A percentile compares a stretch with the other conserved stretches of the same genome.
These are phyloP conservation scores for Primulina huaijiensis DNA, from an alignment of 257 asterid genomes.

Conservation along the genomic window DNA sequence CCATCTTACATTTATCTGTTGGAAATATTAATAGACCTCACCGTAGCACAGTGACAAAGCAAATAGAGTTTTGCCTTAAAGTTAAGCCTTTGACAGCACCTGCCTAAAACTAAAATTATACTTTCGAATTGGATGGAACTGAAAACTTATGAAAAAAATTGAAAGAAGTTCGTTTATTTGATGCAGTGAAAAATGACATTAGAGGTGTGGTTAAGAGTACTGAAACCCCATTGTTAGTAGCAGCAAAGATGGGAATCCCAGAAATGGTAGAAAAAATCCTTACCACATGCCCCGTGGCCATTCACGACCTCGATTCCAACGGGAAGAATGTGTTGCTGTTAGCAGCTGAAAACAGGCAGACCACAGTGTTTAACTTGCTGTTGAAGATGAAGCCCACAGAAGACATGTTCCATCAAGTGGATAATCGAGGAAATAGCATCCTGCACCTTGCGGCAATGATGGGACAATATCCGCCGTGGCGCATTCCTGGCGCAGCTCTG, in stretches of 20 bases:
- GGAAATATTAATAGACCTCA: no score
- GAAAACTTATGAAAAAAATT: no score
- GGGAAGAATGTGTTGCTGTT: slow-evolving; percentile 52
- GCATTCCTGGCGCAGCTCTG: slow-evolving; percentile 41
- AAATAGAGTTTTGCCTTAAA: no score
- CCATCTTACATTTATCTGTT: no score
- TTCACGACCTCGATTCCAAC: slow-evolving; percentile 40
- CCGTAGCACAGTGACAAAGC: no score
- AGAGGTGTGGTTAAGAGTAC: no score
- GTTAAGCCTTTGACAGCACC: no score
- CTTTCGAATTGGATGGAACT: no score
- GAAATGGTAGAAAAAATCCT: slow-evolving; percentile 53
- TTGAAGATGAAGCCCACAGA: slow-evolving; percentile 30
- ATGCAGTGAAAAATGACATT: no score
- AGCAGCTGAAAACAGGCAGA: slow-evolving; percentile 55
- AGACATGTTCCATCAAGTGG: slow-evolving; percentile 41
- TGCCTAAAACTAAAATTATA: no score
- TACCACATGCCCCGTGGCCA: slow-evolving; percentile 38
- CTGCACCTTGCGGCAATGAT: slow-evolving; percentile 52
- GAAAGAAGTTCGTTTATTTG: no score
- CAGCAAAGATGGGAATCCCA: slow-evolving; percentile 52
- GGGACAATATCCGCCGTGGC: slow-evolving; percentile 39
- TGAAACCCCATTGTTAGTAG: slow-evolving; percentile 42
- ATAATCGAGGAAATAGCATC: slow-evolving; percentile 42
- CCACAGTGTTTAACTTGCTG: slow-evolving; percentile 30